phyloP scores from a whole-genome alignment of 805 yeast species.

The Ogataea methanolica region DNA sequence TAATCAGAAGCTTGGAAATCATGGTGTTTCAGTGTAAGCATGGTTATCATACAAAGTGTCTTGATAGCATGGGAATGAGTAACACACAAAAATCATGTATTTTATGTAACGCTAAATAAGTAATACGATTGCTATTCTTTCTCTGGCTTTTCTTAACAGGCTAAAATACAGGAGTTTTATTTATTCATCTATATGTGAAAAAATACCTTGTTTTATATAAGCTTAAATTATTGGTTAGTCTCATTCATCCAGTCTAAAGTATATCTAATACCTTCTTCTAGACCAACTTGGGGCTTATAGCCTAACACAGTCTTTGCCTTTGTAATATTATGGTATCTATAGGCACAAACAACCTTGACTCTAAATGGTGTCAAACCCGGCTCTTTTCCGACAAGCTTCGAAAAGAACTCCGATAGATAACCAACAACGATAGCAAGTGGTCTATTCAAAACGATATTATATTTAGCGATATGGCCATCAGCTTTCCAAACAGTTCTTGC shows the following conservation, averaged over 20 bases:
- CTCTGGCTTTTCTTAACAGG: background rate
- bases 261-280: slow-evolving; percentile 73
- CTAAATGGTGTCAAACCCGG: slow-evolving; percentile 96
- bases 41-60: slow-evolving; percentile 57
- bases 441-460: slow-evolving; percentile 62
- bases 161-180: background rate
- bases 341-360: slow-evolving; percentile 88
- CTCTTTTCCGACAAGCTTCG: slow-evolving; percentile 71
- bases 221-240: slow-evolving; percentile 21
- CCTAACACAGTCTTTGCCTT: slow-evolving; percentile 79
- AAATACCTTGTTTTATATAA: background rate
- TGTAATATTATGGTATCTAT: slow-evolving; percentile 84
- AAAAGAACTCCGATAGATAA: slow-evolving; percentile 69
- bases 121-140: background rate
- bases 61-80: slow-evolving; percentile 43
- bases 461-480: slow-evolving; percentile 77
- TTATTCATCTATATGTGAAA: background rate
- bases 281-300: slow-evolving; percentile 72
- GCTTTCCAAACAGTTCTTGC: slow-evolving; percentile 98
- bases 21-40: slow-evolving; percentile 63
- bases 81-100: slow-evolving; percentile 30
- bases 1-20: slow-evolving; percentile 27
- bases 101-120: slow-evolving; percentile 30
- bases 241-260: slow-evolving; percentile 92
- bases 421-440: slow-evolving; percentile 81